Evolutionary conservation across 495 filamentous ascomycete genomes (phyloP).

Genomic region (Daldinia concentrica): DNA sequence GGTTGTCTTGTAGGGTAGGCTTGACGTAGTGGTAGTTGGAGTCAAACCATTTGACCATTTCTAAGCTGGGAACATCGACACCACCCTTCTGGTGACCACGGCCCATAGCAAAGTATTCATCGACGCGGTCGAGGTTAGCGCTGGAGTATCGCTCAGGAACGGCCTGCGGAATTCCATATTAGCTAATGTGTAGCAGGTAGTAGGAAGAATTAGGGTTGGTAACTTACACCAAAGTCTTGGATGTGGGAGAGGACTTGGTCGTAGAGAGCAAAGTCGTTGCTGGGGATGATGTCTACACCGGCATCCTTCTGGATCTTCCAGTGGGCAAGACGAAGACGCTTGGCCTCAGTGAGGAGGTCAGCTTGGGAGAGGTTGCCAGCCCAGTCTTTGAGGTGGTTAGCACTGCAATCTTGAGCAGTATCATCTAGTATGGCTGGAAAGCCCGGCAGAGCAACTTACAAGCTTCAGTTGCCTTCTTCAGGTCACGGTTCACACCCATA

Average conservation of each 20-base stretch:
- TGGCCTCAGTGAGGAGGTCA: conserved; percentile 89
- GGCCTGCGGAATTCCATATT: conserved; percentile 60
- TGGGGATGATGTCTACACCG: conserved; percentile 95
- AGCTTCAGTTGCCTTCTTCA: conserved; percentile 99
- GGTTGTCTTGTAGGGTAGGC: conserved; percentile 94
- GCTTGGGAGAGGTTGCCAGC: conserved; percentile 88
- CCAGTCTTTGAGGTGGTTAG: conserved; percentile 71
- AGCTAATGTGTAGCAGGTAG: conserved; percentile 19
- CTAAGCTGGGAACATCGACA: conserved; percentile 91
- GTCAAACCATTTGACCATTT: conserved; percentile 99
- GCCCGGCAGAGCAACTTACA: conserved; percentile 47
- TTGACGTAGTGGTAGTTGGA: conserved; percentile 99
- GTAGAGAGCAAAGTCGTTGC: conserved; percentile 99
- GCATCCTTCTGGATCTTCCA: conserved; percentile 99
- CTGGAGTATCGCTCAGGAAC: conserved; percentile 90
- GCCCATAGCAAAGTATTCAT: conserved; percentile 99
- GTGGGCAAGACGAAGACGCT: conserved; percentile 93
- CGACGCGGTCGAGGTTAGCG: conserved; percentile 83
- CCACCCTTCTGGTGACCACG: conserved; percentile 93
- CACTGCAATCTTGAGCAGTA: background rate
- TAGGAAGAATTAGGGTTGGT: background rate
- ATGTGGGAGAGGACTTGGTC: conserved; percentile 99
- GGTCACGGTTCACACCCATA: conserved; percentile 97
- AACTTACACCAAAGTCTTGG: conserved; percentile 92
- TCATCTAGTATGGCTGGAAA: background rate